Conservation (phyloP, 1,284 basidiomycete genomes). For the Quambalaria eucalypti region DNA sequence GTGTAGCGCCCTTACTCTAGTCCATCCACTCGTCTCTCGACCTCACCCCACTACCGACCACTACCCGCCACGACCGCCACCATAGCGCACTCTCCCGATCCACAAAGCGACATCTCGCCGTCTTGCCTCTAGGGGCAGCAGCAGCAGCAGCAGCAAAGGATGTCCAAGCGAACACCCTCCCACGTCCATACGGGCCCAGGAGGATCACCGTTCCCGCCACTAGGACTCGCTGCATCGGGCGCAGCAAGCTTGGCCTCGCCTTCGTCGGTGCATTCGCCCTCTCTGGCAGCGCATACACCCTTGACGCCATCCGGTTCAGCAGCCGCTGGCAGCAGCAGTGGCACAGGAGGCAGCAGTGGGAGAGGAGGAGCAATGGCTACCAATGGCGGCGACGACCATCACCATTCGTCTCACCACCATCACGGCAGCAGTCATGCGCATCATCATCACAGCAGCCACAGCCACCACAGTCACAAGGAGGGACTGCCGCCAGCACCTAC, state of each 20-base stretch:
- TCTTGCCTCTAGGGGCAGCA: background rate
- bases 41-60: too few species aligned
- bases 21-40: too few species aligned
- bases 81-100: background rate
- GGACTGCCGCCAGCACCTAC: conserved; percentile 34
- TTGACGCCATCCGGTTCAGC: too few species aligned
- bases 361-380: background rate
- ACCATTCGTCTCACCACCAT: too few species aligned
- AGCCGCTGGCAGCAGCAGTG: conserved; percentile 11
- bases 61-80: background rate
- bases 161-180: background rate
- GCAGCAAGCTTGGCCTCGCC: conserved; percentile 12
- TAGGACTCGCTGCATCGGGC: conserved; percentile 26
- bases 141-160: background rate
- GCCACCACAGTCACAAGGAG: background rate
- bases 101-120: background rate
- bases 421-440: conserved; percentile 5
- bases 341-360: background rate
- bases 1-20: background rate
- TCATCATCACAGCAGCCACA: conserved; percentile 4
- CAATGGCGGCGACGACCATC: too few species aligned
- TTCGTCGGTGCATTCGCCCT: background rate
- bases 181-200: background rate
- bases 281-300: background rate
- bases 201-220: conserved; percentile 20